phyloP scores from a whole-genome alignment of 345 rosid species.

The Brassica rapa region DNA sequence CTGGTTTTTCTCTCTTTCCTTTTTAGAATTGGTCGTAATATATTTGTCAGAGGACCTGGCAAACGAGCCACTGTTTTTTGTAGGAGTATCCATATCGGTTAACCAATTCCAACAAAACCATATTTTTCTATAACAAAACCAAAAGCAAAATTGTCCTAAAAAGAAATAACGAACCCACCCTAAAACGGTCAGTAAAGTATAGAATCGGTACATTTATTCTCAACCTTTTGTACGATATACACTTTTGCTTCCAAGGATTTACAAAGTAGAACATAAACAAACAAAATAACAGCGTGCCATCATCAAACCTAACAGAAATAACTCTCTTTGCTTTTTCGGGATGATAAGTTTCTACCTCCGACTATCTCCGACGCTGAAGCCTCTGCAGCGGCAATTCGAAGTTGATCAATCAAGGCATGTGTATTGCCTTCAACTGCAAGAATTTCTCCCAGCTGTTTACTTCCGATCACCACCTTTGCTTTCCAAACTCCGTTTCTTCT shows the following conservation, averaged over 20 bases:
- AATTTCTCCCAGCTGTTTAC: constrained; percentile 67
- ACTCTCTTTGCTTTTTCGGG: constrained; percentile 8
- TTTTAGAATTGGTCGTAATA: constrained; percentile 8
- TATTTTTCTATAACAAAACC: no score
- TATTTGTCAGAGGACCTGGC: neutral
- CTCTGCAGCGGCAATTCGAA: constrained; percentile 65
- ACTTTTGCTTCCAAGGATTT: neutral
- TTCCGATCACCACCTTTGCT: constrained; percentile 65
- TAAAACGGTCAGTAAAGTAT: neutral
- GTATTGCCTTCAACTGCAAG: constrained; percentile 62
- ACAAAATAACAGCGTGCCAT: neutral
- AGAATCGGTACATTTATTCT: neutral
- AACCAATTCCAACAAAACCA: neutral
- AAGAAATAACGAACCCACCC: neutral
- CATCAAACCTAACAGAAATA: constrained; percentile 25
- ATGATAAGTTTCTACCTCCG: constrained; percentile 9
- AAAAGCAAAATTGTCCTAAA: neutral
- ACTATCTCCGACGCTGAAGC: constrained; percentile 24
- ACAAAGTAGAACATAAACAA: neutral
- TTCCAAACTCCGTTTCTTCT: constrained; percentile 69
- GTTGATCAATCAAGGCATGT: constrained; percentile 69
- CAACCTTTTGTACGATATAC: neutral
- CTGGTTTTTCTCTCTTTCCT: neutral
- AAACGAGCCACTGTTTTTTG: neutral
- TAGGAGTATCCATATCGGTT: neutral